phyloP scores from a whole-genome alignment of 2,329 filamentous ascomycete genomes.

The Neopestalotiopsis rosae region DNA sequence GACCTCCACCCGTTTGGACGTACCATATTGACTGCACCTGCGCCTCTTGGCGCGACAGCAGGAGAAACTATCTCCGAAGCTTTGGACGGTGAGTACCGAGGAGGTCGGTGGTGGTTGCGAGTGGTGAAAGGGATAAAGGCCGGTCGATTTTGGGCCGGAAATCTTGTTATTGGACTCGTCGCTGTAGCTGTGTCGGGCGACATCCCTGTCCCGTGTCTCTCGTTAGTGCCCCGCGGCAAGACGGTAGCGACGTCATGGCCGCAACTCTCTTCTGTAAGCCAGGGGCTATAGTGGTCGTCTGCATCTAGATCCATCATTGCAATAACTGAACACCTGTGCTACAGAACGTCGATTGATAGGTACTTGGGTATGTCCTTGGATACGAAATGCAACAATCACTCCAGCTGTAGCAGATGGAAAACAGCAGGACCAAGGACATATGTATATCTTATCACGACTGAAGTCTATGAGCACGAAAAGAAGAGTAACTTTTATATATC shows the following conservation, averaged over 20 bases:
- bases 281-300: not conserved
- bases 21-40: constrained; percentile 12
- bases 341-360: not conserved
- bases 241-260: constrained; percentile 12
- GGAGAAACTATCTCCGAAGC: not conserved
- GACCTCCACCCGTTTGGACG: not conserved
- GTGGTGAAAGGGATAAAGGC: not conserved
- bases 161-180: not conserved
- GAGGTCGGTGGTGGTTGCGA: not conserved
- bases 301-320: constrained; percentile 1
- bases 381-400: not conserved
- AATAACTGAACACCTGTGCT: not conserved
- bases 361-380: not conserved
- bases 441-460: not conserved
- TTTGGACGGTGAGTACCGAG: not conserved
- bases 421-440: not conserved
- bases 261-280: constrained; percentile 3
- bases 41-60: constrained; percentile 14
- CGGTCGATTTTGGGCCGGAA: not conserved
- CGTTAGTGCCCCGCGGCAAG: constrained; percentile 13
- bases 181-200: not conserved
- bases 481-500: not conserved
- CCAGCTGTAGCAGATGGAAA: too few species aligned
- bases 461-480: not conserved
- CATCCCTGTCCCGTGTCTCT: constrained; percentile 13